phyloP scores from a whole-genome alignment of 2,329 filamentous ascomycete species.

The Phyllosticta capitalensis region DNA sequence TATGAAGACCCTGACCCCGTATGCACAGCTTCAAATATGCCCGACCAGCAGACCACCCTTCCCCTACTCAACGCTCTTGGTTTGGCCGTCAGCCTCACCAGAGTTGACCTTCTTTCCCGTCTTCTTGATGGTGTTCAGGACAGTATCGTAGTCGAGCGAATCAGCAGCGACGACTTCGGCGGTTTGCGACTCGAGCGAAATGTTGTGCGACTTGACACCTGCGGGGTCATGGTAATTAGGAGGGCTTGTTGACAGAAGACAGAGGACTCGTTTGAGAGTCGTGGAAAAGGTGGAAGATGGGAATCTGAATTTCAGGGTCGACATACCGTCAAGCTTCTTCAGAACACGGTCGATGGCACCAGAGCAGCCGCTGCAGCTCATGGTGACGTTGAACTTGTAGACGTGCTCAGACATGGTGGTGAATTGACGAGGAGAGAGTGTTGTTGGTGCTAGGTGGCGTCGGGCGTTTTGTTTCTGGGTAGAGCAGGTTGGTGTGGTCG shows the following conservation, averaged over 20 bases:
- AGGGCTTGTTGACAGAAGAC: too few species aligned
- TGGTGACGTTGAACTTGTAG: slow-evolving; percentile 91
- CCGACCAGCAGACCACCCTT: neutral
- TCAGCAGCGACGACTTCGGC: slow-evolving; percentile 66
- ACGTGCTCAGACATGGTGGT: slow-evolving; percentile 63
- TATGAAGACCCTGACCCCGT: neutral
- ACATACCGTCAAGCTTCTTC: slow-evolving; percentile 78
- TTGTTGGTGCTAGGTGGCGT: neutral
- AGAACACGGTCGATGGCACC: slow-evolving; percentile 86
- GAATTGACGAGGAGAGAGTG: neutral
- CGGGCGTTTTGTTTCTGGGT: neutral
- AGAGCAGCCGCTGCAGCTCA: slow-evolving; percentile 86
- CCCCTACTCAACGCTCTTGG: neutral
- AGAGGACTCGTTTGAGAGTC: neutral
- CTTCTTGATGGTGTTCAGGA: slow-evolving; percentile 84
- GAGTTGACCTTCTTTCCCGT: slow-evolving; percentile 87
- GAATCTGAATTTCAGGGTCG: slow-evolving; percentile 1
- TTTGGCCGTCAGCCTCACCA: slow-evolving; percentile 56
- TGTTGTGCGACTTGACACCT: slow-evolving; percentile 82
- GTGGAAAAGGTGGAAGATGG: neutral
- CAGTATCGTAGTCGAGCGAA: slow-evolving; percentile 64
- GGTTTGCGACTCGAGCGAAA: slow-evolving; percentile 77
- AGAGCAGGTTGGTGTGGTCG: neutral
- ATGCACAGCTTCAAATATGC: neutral
- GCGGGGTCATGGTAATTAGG: slow-evolving; percentile 8